Evolutionary conservation across 139 green algal genomes (phyloP), one percentile per base, ranked within the genome.

Genomic region (Chlorella sp.): DNA sequence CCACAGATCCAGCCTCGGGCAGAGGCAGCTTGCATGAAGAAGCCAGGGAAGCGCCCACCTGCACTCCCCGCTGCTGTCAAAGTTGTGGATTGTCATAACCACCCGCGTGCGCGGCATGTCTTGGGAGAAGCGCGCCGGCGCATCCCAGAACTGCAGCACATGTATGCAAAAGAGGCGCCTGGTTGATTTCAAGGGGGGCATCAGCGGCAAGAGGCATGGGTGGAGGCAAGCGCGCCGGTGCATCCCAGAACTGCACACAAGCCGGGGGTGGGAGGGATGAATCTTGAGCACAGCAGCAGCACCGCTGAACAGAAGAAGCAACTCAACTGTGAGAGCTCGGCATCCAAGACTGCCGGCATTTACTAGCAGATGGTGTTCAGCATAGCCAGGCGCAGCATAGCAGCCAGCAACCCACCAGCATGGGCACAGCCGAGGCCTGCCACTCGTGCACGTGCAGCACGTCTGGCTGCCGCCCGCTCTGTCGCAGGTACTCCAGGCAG

Each of bases 31-130:
- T n/a, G n/a, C n/a, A n/a, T n/a, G n/a, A n/a, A n/a, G n/a, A n/a
- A n/a, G n/a, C n/a, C n/a, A n/a, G n/a, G n/a, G n/a, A n/a, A n/a
- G n/a, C n/a, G n/a, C n/a, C n/a, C n/a, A n/a, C n/a, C n/a, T n/a
- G n/a, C 78, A 74, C 90, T 97, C 95, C 25, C 96, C 97, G 4
- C 90, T 93, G 91, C 95, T 97, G 91, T 97, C 96, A 91, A 99
- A 91, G 91, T 98, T 98, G 93, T 99, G 97, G 83, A 99, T 98
- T 70, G 95, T 98, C 21, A 98, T 90, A 84, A 96, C 86, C 7
- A 96, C 80, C 13, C 92, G 91, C 0, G 95, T 78, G 39, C 44
- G 34, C 9, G 71, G 72, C 73, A 91, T 70, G 44, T 60, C 36
- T n/a, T 23, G 39, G 28, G 38, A 30, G 86, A 96, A 98, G 23